Evolutionary conservation across 2,329 filamentous ascomycete genomes (phyloP), one percentile per base, ranked within the genome.

Genomic region (Apiospora saccharicola): DNA sequence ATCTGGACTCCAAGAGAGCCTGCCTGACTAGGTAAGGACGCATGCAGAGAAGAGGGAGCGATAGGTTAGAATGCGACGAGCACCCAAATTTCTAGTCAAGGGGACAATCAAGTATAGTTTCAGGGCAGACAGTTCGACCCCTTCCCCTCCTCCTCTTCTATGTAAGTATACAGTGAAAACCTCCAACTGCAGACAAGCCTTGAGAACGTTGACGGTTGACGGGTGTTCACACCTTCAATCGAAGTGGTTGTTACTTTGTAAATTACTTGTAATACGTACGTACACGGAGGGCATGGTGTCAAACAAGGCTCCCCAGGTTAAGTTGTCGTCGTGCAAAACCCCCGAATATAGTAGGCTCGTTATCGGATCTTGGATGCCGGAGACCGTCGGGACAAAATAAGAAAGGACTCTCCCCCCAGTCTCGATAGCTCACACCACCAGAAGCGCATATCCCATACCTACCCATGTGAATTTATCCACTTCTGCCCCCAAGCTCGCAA

Each of bases 381-480:
- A 64, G 57, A 64, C 57, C 57, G 57, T 64, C 57, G 57, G 57
- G 53, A 61, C 16, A 37, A 53, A 37, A 13, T 13, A 34, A 61
- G 53, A 37, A 37, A 51, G 19, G 26, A 10, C 26, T 57, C 24
- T 13, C 51, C 26, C 16, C 30, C 30, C 37, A n/a, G 30, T 37
- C 30, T 61, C 37, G 30, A 37, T 37, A 34, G 19, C 53, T 37
- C 19, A 37, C 49, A 14, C 57, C 57, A 51, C 49, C n/a, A 51
- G 49, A 51, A 24, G n/a, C 49, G 8, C n/a, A 26, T 24, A 51
- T 12, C n/a, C 10, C 22, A 51, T 51, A 13, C 49, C 49, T 51
- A 51, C 49, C 57, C 34, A 64, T 64, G 57, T 41, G 57, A 41
- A 8, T 8, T 24, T 64, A 64, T 41, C 34, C 57, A 64, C 57